Percentiles rank a stretch among this genome's conserved stretches.
phyloP scores from a whole-genome alignment of 2,329 filamentous ascomycete genomes.

The Curvularia verruculosa region DNA sequence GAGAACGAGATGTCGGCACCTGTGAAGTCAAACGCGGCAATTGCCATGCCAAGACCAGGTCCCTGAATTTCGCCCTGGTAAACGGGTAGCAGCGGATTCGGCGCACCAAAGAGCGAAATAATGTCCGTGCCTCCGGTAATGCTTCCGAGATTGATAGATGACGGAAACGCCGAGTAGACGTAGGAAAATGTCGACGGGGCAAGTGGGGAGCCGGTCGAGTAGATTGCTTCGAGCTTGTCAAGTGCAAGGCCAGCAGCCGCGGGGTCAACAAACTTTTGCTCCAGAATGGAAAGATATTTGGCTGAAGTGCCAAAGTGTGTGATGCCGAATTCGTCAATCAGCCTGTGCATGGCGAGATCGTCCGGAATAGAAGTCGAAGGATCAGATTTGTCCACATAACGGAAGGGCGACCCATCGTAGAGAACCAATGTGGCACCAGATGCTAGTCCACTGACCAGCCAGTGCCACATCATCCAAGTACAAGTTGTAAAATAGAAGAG shows the following conservation, averaged over 20 bases:
- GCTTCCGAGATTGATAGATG: slow-evolving; percentile 81
- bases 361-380: slow-evolving; percentile 65
- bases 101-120: slow-evolving; percentile 89
- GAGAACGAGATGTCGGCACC: slow-evolving; percentile 64
- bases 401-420: slow-evolving; percentile 92
- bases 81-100: slow-evolving; percentile 63
- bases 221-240: slow-evolving; percentile 75
- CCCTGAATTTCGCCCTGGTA: slow-evolving; percentile 59
- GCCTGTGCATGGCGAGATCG: slow-evolving; percentile 78
- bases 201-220: slow-evolving; percentile 90
- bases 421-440: slow-evolving; percentile 82
- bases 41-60: slow-evolving; percentile 58
- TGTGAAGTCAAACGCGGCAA: slow-evolving; percentile 58
- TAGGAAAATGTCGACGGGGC: slow-evolving; percentile 93
- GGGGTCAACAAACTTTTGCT: slow-evolving; percentile 66
- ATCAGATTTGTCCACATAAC: slow-evolving; percentile 45
- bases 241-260: slow-evolving; percentile 57
- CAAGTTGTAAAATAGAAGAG: slow-evolving; percentile 95
- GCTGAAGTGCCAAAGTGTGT: slow-evolving; percentile 96
- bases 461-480: slow-evolving; percentile 99
- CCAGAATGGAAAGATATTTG: slow-evolving; percentile 88
- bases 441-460: slow-evolving; percentile 85
- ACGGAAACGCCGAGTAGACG: slow-evolving; percentile 82
- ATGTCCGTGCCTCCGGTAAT: slow-evolving; percentile 98
- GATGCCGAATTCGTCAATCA: slow-evolving; percentile 80